phyloP scores from a whole-genome alignment of 441 rosid genomes.

The Arabidopsis hybrid region DNA sequence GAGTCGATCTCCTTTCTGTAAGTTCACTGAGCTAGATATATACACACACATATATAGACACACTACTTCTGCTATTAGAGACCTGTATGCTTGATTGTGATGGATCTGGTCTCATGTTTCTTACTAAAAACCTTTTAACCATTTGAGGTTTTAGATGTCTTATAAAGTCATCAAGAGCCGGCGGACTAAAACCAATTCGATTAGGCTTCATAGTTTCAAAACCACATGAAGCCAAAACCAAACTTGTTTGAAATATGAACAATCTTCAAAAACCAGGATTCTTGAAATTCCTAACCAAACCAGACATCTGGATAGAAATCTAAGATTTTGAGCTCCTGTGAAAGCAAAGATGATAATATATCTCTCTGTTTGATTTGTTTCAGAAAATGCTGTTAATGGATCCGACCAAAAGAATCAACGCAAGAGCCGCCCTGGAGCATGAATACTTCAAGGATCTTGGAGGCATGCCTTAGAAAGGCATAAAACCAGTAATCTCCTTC shows the following conservation, averaged over 20 bases:
- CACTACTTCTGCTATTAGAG: constrained; percentile 6
- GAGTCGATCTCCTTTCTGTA: constrained; percentile 90
- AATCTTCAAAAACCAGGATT: not conserved
- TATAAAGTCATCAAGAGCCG: not conserved
- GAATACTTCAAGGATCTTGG: constrained; percentile 90
- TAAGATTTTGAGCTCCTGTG: constrained; percentile 12
- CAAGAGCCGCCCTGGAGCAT: constrained; percentile 89
- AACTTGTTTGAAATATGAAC: constrained; percentile 14
- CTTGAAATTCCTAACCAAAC: not conserved
- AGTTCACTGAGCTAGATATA: constrained; percentile 50
- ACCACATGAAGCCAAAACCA: constrained; percentile 1
- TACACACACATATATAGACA: not conserved
- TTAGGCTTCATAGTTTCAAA: not conserved
- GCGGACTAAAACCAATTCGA: no score
- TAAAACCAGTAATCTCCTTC: constrained; percentile 39
- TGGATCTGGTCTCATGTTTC: constrained; percentile 22
- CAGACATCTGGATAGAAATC: not conserved
- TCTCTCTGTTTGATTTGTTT: constrained; percentile 24
- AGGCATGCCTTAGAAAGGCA: constrained; percentile 60
- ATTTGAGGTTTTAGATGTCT: constrained; percentile 15
- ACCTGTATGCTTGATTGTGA: constrained; percentile 22
- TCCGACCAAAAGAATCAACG: constrained; percentile 88
- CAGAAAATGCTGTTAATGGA: constrained; percentile 98
- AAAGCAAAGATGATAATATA: constrained; percentile 20
- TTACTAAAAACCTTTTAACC: not conserved